These are phyloP conservation scores for Huntiella abstrusa DNA, from an alignment of 2,329 filamentous ascomycete genomes.

Conservation along the genomic window DNA sequence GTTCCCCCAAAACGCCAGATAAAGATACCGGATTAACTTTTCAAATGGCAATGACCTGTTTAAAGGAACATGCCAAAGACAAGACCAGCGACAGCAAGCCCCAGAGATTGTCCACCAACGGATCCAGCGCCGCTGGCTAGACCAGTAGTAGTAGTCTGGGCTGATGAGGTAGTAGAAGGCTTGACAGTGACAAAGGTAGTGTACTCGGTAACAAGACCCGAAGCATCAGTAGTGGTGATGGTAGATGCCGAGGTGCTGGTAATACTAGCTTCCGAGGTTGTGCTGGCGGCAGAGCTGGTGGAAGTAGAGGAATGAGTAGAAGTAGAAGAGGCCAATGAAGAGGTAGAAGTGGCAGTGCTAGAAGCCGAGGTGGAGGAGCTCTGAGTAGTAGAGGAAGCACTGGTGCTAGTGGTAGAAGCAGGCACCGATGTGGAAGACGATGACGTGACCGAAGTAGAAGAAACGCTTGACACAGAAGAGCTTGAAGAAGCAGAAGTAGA, in stretches of 20 bases:
- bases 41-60: no score
- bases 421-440: background rate
- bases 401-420: background rate
- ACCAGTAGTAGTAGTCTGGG: background rate
- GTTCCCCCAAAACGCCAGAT: no score
- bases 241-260: background rate
- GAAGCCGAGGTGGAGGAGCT: background rate
- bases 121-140: background rate
- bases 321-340: background rate
- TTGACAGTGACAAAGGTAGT: slow-evolving; percentile 1
- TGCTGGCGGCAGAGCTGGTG: background rate
- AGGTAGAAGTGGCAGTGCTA: background rate
- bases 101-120: background rate
- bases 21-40: no score
- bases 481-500: background rate
- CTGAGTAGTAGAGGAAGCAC: background rate
- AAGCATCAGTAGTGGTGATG: background rate
- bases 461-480: background rate
- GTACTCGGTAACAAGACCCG: background rate
- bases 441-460: background rate
- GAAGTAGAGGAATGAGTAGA: background rate
- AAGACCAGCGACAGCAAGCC: no score
- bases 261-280: background rate
- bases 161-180: background rate
- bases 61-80: no score